Evolutionary conservation across 306 rosid species (phyloP).

Genomic region (Rosa lucieae): DNA sequence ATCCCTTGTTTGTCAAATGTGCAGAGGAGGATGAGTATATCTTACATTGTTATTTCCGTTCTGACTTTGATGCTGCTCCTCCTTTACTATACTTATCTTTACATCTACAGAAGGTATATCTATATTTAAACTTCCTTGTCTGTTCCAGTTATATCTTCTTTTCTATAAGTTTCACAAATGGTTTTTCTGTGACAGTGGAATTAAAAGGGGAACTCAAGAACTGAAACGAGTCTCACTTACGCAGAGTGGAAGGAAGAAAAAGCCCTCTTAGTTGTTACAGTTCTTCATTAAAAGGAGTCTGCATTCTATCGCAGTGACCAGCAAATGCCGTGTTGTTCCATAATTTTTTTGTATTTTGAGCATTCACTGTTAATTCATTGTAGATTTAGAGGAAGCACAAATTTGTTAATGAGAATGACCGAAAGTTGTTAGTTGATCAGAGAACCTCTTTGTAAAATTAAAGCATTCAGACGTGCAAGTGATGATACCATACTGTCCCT

Average conservation of each 20-base stretch:
- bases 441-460: not conserved
- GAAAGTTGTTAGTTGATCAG: not conserved
- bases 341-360: not conserved
- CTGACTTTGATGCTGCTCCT: slow-evolving; percentile 48
- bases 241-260: slow-evolving; percentile 54
- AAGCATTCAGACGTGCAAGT: not conserved
- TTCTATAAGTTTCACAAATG: slow-evolving; percentile 3
- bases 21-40: slow-evolving; percentile 55
- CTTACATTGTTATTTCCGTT: slow-evolving; percentile 54
- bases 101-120: slow-evolving; percentile 67
- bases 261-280: slow-evolving; percentile 46
- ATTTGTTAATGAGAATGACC: not conserved
- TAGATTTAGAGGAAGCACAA: slow-evolving; percentile 11
- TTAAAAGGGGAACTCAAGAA: slow-evolving; percentile 47
- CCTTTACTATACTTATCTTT: slow-evolving; percentile 58
- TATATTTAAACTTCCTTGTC: slow-evolving; percentile 3
- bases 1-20: slow-evolving; percentile 15
- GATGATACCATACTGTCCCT: not conserved
- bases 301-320: not conserved
- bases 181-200: slow-evolving; percentile 52
- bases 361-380: not conserved
- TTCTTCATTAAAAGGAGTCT: not conserved
- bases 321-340: not conserved
- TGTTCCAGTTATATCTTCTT: slow-evolving; percentile 20
- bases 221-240: slow-evolving; percentile 60